phyloP scores from a whole-genome alignment of 2,329 filamentous ascomycete species.

The Paracorniculantispora psalliotae region DNA sequence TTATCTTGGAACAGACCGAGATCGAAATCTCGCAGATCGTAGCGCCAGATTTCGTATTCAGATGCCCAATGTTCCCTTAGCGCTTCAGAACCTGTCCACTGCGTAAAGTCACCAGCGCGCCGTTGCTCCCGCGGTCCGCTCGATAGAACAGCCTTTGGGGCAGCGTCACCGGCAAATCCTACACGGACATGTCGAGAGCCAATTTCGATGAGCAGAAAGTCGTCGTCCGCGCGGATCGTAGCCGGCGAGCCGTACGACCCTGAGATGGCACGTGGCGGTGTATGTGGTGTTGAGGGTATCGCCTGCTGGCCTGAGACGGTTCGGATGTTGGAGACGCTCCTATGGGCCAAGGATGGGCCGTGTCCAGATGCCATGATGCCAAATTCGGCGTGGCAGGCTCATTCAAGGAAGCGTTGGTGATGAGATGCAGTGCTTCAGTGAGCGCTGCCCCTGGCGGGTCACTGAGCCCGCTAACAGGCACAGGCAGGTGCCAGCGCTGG shows the following conservation, averaged over 20 bases:
- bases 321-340: slow-evolving; percentile 55
- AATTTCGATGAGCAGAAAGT: slow-evolving; percentile 76
- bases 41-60: slow-evolving; percentile 70
- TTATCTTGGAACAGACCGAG: slow-evolving; percentile 79
- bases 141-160: slow-evolving; percentile 64
- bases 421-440: background rate
- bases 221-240: slow-evolving; percentile 70
- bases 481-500: background rate
- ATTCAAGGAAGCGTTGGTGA: background rate
- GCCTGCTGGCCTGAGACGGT: slow-evolving; percentile 17
- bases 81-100: slow-evolving; percentile 54
- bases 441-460: background rate
- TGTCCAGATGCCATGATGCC: slow-evolving; percentile 39
- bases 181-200: slow-evolving; percentile 73
- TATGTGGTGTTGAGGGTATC: slow-evolving; percentile 45
- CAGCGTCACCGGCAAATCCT: slow-evolving; percentile 80
- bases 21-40: slow-evolving; percentile 68
- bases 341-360: slow-evolving; percentile 47
- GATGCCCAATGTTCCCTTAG: slow-evolving; percentile 52
- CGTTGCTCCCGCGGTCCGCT: slow-evolving; percentile 74
- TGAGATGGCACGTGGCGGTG: slow-evolving; percentile 51
- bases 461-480: background rate
- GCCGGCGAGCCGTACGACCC: slow-evolving; percentile 55
- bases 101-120: slow-evolving; percentile 75
- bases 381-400: background rate